These are phyloP conservation scores for Cokeromyces recurvatus DNA, from an alignment of 371 early-diverging fungal species.

Conservation along the genomic window DNA sequence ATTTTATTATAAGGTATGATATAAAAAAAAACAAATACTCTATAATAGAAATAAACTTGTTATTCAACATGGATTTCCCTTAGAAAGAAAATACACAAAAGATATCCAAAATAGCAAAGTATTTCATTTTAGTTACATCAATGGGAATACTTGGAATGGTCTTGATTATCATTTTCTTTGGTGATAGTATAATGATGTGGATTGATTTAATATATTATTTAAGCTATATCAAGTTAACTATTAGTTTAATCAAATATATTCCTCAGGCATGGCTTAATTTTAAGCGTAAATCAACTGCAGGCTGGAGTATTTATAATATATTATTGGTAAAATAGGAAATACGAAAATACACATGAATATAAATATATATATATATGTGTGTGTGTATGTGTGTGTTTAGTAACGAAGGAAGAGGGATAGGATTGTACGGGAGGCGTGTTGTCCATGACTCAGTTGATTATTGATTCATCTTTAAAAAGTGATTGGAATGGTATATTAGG, in stretches of 20 bases:
- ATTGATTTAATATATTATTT: slow-evolving; percentile 72
- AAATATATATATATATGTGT: too few relatives aligned
- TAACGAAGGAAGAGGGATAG: slow-evolving; percentile 11
- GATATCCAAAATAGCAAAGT: slow-evolving; percentile 31
- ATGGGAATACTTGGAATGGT: too few relatives aligned
- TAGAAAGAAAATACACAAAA: slow-evolving; percentile 45
- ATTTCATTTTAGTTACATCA: slow-evolving; percentile 23
- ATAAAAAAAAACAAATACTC: neutral
- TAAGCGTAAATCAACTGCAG: slow-evolving; percentile 75
- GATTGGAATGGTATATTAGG: slow-evolving; percentile 73
- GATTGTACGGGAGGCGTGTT: slow-evolving; percentile 88
- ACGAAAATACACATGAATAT: too few relatives aligned
- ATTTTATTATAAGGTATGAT: slow-evolving; percentile 72
- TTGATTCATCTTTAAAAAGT: slow-evolving; percentile 67
- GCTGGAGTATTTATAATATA: slow-evolving; percentile 92
- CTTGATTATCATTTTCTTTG: too few relatives aligned
- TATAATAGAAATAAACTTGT: too few relatives aligned
- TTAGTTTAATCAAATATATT: slow-evolving; percentile 82
- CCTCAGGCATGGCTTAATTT: slow-evolving; percentile 87
- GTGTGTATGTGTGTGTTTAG: too few relatives aligned
- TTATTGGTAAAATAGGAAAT: slow-evolving; percentile 51
- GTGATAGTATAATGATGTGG: slow-evolving; percentile 35
- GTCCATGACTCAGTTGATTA: slow-evolving; percentile 72
- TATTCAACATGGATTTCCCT: too few relatives aligned
- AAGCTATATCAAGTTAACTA: slow-evolving; percentile 74